These are phyloP conservation scores for Geotrichum aggregatum DNA, from an alignment of 1,139 yeast species.

Conservation along the genomic window DNA sequence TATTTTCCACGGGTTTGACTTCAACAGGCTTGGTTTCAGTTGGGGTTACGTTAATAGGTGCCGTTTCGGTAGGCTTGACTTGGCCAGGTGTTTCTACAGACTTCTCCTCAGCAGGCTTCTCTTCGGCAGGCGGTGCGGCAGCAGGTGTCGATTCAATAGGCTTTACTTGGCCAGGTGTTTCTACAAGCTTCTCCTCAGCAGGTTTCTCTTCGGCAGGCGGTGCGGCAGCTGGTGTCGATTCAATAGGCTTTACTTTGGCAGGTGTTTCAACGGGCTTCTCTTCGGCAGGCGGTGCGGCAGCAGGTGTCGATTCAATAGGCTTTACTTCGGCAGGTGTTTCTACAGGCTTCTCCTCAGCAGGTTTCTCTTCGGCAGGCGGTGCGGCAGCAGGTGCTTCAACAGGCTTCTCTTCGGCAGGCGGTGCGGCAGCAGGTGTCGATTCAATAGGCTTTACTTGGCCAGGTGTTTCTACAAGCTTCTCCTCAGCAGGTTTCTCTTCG, in stretches of 20 bases:
- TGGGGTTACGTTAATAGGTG: not conserved
- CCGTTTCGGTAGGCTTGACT: not conserved
- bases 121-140: constrained; percentile 4
- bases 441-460: constrained; percentile 1
- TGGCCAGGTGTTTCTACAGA: constrained; percentile 3
- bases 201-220: constrained; percentile 10
- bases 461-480: constrained; percentile 9
- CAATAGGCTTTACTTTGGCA: constrained; percentile 6
- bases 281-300: constrained; percentile 4
- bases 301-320: constrained; percentile 3
- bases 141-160: not conserved
- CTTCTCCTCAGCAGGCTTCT: not conserved
- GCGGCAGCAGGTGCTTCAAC: constrained; percentile 1
- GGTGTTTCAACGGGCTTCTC: constrained; percentile 3
- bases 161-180: not conserved
- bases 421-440: not conserved
- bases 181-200: constrained; percentile 8
- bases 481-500: constrained; percentile 2
- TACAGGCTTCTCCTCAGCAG: not conserved
- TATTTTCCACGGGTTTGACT: not conserved
- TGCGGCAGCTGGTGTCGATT: not conserved
- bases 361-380: not conserved
- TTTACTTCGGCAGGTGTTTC: constrained; percentile 6
- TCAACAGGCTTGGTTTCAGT: constrained; percentile 8
- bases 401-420: constrained; percentile 1